Conservation (phyloP, 257 asterid species). For the Forsythia suspensa region DNA sequence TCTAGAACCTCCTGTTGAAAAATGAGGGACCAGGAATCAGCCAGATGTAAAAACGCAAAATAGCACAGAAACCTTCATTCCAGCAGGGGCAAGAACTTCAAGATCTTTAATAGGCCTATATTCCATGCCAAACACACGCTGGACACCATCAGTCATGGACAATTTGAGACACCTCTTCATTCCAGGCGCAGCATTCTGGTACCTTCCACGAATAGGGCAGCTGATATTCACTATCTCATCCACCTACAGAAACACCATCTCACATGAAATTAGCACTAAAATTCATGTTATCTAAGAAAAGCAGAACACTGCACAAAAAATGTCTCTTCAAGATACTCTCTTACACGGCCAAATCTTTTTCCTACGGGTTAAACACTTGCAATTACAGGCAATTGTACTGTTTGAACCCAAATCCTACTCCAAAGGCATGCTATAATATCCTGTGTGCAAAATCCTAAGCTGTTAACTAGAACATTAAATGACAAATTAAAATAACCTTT, state of each 20-base stretch:
- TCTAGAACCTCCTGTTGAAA: conserved; percentile 11
- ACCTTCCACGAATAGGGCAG: conserved; percentile 77
- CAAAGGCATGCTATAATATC: background rate
- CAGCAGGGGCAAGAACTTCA: conserved; percentile 71
- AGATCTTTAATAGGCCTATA: conserved; percentile 86
- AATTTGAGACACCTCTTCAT: conserved; percentile 86
- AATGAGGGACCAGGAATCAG: conserved; percentile 17
- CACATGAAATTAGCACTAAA: conserved; percentile 16
- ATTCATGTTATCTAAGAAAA: conserved; percentile 7
- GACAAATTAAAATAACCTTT: background rate
- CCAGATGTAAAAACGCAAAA: background rate
- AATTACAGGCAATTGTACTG: background rate
- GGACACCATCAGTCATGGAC: conserved; percentile 94
- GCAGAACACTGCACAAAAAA: background rate
- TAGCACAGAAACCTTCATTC: conserved; percentile 62
- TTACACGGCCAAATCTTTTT: background rate
- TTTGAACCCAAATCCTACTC: background rate
- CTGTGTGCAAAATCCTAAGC: background rate
- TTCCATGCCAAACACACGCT: conserved; percentile 94
- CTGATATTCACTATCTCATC: conserved; percentile 92
- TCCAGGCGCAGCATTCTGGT: conserved; percentile 75
- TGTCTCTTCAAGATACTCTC: background rate
- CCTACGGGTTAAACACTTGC: background rate
- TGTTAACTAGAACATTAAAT: background rate
- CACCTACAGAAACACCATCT: conserved; percentile 51